Conservation (phyloP, 768 basidiomycete species). For the Termitomyces sp. region DNA sequence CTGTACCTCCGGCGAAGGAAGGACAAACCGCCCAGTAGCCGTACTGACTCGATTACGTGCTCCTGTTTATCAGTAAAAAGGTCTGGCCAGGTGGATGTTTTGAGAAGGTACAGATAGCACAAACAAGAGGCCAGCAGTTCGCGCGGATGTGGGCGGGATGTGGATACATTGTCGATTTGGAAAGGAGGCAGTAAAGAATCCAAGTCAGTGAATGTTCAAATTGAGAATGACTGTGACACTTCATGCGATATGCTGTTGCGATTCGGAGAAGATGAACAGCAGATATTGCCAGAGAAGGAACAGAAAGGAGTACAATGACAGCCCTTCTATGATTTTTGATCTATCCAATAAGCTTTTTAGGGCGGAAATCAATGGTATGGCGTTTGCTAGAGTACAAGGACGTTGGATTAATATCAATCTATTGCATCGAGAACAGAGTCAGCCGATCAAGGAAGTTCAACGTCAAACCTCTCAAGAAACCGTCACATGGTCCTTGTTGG, state of each 20-base stretch:
- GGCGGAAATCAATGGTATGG: neutral
- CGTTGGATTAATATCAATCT: neutral
- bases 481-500: no score
- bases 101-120: neutral
- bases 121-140: neutral
- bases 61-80: neutral
- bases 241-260: neutral
- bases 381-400: no score
- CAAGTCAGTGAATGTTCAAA: neutral
- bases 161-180: neutral
- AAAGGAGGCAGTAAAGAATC: neutral
- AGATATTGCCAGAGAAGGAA: neutral
- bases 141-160: neutral
- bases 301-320: neutral
- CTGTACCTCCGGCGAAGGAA: neutral
- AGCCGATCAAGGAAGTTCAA: neutral
- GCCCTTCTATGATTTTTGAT: neutral
- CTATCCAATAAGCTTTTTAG: neutral
- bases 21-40: neutral
- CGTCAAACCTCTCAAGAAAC: no score
- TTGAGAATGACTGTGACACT: neutral
- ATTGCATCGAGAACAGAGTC: neutral
- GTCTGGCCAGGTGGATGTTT: neutral
- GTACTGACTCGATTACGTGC: neutral
- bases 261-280: neutral